A percentile compares a stretch with the other conserved stretches of the same genome.
phyloP scores from a whole-genome alignment of 768 basidiomycete species.

The Xerocomellus intermedius region DNA sequence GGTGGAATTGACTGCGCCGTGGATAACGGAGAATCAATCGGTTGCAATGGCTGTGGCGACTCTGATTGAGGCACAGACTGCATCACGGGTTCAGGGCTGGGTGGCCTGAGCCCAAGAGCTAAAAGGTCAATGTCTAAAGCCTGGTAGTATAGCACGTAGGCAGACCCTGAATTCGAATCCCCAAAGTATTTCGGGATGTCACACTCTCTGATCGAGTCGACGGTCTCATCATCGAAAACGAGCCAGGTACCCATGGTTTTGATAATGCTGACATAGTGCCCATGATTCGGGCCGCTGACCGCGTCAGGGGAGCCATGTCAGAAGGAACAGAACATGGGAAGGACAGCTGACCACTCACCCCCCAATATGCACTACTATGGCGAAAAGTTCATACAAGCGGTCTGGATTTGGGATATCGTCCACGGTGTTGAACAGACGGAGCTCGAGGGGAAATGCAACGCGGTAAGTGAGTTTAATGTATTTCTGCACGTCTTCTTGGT shows the following conservation, averaged over 20 bases:
- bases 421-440: slow-evolving; percentile 94
- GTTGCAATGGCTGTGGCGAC: slow-evolving; percentile 7
- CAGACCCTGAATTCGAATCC: slow-evolving; percentile 81
- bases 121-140: slow-evolving; percentile 79
- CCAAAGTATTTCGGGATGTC: slow-evolving; percentile 96
- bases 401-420: slow-evolving; percentile 93
- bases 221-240: slow-evolving; percentile 94
- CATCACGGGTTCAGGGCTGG: slow-evolving; percentile 22
- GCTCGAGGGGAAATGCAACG: slow-evolving; percentile 93
- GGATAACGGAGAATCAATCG: slow-evolving; percentile 27
- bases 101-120: slow-evolving; percentile 61
- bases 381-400: slow-evolving; percentile 90
- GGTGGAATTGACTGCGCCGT: slow-evolving; percentile 25
- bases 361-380: slow-evolving; percentile 99
- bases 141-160: slow-evolving; percentile 97
- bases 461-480: slow-evolving; percentile 97
- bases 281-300: slow-evolving; percentile 91
- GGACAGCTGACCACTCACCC: slow-evolving; percentile 59
- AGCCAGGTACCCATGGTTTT: slow-evolving; percentile 84
- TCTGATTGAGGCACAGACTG: slow-evolving; percentile 18
- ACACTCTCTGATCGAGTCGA: slow-evolving; percentile 80
- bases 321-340: slow-evolving; percentile 1
- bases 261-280: slow-evolving; percentile 96
- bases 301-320: slow-evolving; percentile 14
- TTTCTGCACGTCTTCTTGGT: slow-evolving; percentile 85